Evolutionary conservation across 371 early-diverging fungal species (phyloP).

Genomic region (Coemansia sp.): DNA sequence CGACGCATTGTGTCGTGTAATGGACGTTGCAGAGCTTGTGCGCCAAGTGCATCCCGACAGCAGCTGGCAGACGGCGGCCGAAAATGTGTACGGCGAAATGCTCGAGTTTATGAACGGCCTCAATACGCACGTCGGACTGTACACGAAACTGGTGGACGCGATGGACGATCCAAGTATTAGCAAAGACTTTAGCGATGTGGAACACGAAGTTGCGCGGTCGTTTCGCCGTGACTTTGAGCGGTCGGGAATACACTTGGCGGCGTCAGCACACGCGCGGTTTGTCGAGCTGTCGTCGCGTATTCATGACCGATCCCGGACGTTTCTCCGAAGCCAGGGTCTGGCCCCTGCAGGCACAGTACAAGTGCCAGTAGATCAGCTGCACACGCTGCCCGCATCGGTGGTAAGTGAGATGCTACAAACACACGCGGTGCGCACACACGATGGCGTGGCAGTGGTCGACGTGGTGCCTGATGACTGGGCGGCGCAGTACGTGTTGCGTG

Average conservation of each 20-base stretch:
- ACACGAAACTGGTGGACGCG: constrained; percentile 69
- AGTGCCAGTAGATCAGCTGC: constrained; percentile 28
- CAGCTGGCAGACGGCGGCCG: constrained; percentile 70
- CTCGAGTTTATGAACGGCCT: constrained; percentile 86
- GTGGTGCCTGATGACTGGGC: constrained; percentile 40
- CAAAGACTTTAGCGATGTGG: constrained; percentile 61
- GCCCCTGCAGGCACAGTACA: constrained; percentile 8
- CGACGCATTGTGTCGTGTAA: constrained; percentile 84
- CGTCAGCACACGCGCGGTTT: constrained; percentile 65
- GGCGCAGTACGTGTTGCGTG: constrained; percentile 50
- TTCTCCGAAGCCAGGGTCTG: constrained; percentile 59
- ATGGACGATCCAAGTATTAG: constrained; percentile 61
- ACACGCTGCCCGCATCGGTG: constrained; percentile 26
- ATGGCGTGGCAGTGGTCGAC: constrained; percentile 34
- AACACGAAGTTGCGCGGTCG: constrained; percentile 74
- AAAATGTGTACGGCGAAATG: constrained; percentile 71
- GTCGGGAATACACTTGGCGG: constrained; percentile 85
- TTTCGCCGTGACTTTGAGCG: constrained; percentile 91
- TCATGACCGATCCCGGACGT: constrained; percentile 72
- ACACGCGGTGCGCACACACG: constrained; percentile 21
- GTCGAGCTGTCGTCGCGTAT: constrained; percentile 81
- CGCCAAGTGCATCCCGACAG: constrained; percentile 84
- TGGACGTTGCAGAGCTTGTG: constrained; percentile 91
- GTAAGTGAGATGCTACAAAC: constrained; percentile 38
- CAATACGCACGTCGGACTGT: constrained; percentile 85